phyloP scores from a whole-genome alignment of 352 stramenopile genomes.

The Albugo laibachii region DNA sequence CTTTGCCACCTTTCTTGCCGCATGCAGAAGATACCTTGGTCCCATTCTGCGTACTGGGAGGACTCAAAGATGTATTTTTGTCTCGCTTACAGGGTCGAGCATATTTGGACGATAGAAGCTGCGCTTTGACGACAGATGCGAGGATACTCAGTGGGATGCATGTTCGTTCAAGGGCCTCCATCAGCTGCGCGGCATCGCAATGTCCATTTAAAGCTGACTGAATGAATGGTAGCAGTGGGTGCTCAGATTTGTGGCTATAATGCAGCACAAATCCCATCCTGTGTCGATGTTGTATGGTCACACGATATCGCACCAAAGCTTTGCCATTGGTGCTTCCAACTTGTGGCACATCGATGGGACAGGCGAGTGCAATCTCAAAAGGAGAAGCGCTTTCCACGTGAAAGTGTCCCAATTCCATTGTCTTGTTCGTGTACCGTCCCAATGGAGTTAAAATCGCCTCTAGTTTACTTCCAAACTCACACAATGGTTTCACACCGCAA shows the following conservation, averaged over 20 bases:
- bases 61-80: constrained; percentile 18
- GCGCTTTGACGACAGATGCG: constrained; percentile 60
- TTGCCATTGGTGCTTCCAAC: constrained; percentile 39
- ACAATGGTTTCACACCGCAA: constrained; percentile 71
- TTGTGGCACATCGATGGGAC: too few species aligned
- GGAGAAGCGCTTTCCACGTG: constrained; percentile 69
- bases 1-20: constrained; percentile 26
- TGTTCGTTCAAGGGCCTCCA: constrained; percentile 65
- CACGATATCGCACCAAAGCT: constrained; percentile 53
- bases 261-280: constrained; percentile 78
- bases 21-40: background rate
- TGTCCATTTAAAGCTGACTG: constrained; percentile 68
- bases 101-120: constrained; percentile 67
- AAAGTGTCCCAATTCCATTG: constrained; percentile 40
- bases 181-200: constrained; percentile 49
- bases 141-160: constrained; percentile 72
- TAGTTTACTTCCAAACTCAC: constrained; percentile 61
- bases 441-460: constrained; percentile 44
- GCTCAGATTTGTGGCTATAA: constrained; percentile 73
- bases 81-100: constrained; percentile 16
- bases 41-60: background rate
- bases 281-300: constrained; percentile 72
- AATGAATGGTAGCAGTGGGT: constrained; percentile 73
- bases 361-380: constrained; percentile 50
- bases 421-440: constrained; percentile 28